Evolutionary conservation across 176 grass and related monocot genomes (phyloP).

Genomic region (Oryza rufipogon): DNA sequence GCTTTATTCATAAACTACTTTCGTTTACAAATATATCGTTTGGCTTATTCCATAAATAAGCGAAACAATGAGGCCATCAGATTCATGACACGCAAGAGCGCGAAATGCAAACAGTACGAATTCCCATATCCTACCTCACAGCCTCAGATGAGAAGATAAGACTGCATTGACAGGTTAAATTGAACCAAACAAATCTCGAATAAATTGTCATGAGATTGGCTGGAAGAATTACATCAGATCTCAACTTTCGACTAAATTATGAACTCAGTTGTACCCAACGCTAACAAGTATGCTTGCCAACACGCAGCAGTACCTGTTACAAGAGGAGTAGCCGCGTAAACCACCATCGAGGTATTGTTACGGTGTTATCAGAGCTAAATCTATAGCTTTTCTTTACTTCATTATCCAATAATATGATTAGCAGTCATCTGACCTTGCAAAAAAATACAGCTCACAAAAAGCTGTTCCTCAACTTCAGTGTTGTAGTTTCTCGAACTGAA

Average conservation of each 20-base stretch:
- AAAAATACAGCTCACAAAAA: slow-evolving; percentile 34
- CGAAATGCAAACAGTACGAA: too few relatives aligned
- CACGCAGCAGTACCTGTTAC: background rate
- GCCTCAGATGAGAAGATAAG: background rate
- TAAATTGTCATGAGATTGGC: background rate
- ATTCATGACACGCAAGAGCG: background rate
- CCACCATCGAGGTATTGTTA: background rate
- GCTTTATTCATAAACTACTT: too few relatives aligned
- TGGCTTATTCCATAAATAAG: too few relatives aligned
- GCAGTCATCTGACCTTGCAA: slow-evolving; percentile 25
- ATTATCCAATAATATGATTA: slow-evolving; percentile 36
- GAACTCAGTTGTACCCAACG: background rate
- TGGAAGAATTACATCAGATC: too few relatives aligned
- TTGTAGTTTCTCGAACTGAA: background rate
- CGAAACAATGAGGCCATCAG: too few relatives aligned
- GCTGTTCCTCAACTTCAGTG: slow-evolving; percentile 18
- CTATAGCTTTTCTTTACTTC: slow-evolving; percentile 4
- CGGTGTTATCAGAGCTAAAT: slow-evolving; percentile 10
- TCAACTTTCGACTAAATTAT: background rate
- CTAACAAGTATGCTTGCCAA: slow-evolving; percentile 4
- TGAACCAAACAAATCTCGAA: background rate
- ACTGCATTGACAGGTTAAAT: background rate
- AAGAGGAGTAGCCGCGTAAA: background rate
- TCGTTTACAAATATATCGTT: too few relatives aligned
- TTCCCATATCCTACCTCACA: background rate